These are phyloP conservation scores for Nowakowskiella sp. DNA, from an alignment of 192 early-diverging fungal species.

Conservation along the genomic window DNA sequence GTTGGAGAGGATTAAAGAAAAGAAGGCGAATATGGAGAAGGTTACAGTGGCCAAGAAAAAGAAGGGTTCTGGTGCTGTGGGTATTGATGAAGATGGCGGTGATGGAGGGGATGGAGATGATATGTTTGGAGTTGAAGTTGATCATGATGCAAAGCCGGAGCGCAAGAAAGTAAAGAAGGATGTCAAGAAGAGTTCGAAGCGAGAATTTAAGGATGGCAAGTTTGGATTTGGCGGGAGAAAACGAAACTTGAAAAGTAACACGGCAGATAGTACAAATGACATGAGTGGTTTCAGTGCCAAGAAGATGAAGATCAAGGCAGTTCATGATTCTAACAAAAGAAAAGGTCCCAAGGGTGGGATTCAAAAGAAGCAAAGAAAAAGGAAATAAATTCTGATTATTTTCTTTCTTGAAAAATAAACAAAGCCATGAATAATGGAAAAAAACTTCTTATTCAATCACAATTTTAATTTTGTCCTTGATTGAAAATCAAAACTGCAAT, in stretches of 20 bases:
- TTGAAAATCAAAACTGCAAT: no score
- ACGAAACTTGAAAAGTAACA: constrained; percentile 69
- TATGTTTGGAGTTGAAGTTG: constrained; percentile 67
- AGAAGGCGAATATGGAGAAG: constrained; percentile 84
- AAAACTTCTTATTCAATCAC: no score
- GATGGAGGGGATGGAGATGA: constrained; percentile 31
- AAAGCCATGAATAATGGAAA: no score
- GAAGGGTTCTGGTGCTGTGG: constrained; percentile 44
- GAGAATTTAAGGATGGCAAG: constrained; percentile 69
- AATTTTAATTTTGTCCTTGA: no score
- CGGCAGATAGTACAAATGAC: constrained; percentile 65
- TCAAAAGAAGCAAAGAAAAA: no score
- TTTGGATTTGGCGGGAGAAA: constrained; percentile 91
- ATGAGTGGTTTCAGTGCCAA: constrained; percentile 53
- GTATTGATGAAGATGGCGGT: constrained; percentile 8
- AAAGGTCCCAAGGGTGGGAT: no score
- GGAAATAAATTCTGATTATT: no score
- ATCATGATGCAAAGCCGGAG: constrained; percentile 7
- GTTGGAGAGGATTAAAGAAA: constrained; percentile 75
- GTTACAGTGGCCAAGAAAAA: constrained; percentile 84
- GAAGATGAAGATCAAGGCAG: constrained; percentile 27
- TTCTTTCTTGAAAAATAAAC: no score
- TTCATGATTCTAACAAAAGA: no score
- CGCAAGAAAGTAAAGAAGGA: constrained; percentile 8
- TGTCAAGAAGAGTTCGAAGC: constrained; percentile 35